Evolutionary conservation across 192 early-diverging fungal genomes (phyloP).

Genomic region (Podila verticillata): DNA sequence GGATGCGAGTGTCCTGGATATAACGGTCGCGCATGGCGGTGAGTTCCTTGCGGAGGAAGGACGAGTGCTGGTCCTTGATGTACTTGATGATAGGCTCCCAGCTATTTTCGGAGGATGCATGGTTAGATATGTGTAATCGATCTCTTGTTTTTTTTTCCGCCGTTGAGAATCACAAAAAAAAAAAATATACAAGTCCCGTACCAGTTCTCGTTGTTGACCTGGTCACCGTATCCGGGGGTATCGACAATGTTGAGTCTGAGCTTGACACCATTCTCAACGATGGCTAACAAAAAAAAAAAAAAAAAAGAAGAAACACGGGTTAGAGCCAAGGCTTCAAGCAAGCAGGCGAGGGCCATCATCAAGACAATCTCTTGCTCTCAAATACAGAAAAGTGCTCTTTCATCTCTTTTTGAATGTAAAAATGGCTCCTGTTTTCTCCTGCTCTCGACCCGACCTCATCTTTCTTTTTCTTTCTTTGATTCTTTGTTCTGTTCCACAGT

Average conservation of each 20-base stretch:
- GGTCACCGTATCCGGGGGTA: constrained; percentile 98
- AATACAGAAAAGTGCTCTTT: no score
- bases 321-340: not conserved
- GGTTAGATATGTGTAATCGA: not conserved
- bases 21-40: constrained; percentile 87
- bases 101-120: constrained; percentile 44
- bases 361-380: no score
- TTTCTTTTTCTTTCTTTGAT: no score
- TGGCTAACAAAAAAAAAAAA: constrained; percentile 61
- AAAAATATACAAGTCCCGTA: constrained; percentile 13
- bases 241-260: constrained; percentile 96
- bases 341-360: no score
- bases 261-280: constrained; percentile 95
- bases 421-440: no score
- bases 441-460: no score
- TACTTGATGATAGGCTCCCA: constrained; percentile 99
- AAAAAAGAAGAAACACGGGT: not conserved
- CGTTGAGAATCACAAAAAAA: not conserved
- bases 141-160: no score
- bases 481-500: no score
- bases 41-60: constrained; percentile 94
- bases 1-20: constrained; percentile 95
- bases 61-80: constrained; percentile 98
- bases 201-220: constrained; percentile 99
- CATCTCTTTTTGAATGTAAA: no score